A percentile compares a stretch with the other conserved stretches of the same genome.
phyloP scores from a whole-genome alignment of 257 asterid species.

The Plantago elongata region DNA sequence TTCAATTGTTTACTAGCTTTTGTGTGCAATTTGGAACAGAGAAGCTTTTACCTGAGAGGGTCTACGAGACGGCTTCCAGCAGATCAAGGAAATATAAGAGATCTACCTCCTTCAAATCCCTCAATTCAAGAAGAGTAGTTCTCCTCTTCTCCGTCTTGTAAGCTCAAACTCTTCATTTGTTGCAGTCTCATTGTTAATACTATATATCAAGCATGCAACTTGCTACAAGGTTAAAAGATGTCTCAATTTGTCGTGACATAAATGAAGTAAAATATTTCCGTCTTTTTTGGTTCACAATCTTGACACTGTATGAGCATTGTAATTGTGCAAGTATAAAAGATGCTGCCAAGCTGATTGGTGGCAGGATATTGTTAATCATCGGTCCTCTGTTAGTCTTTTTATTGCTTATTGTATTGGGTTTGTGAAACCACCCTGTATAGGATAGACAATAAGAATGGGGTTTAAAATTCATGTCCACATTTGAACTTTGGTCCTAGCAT shows the following conservation, averaged over 20 bases:
- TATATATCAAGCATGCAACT: constrained; percentile 9
- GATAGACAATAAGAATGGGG: not conserved
- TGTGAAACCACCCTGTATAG: not conserved
- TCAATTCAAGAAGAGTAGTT: constrained; percentile 88
- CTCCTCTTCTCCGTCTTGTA: constrained; percentile 84
- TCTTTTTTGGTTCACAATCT: constrained; percentile 5
- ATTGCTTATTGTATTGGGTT: no score
- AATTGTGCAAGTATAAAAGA: not conserved
- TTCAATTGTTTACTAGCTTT: constrained; percentile 20
- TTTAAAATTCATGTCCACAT: not conserved
- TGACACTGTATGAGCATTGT: not conserved
- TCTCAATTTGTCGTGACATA: not conserved
- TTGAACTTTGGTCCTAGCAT: no score
- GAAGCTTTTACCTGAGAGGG: constrained; percentile 45
- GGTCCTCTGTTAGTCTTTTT: no score
- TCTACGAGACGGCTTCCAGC: constrained; percentile 44
- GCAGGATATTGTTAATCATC: no score
- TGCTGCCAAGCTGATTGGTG: not conserved
- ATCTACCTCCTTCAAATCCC: constrained; percentile 80
- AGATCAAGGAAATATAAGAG: constrained; percentile 87
- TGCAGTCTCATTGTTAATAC: constrained; percentile 4
- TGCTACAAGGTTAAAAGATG: not conserved
- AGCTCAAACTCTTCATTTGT: constrained; percentile 32
- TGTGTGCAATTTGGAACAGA: constrained; percentile 34
- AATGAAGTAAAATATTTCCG: no score